Percentiles rank a stretch among this genome's conserved stretches.
phyloP scores from a whole-genome alignment of 176 grass and related monocot genomes.

The Juncus effusus region DNA sequence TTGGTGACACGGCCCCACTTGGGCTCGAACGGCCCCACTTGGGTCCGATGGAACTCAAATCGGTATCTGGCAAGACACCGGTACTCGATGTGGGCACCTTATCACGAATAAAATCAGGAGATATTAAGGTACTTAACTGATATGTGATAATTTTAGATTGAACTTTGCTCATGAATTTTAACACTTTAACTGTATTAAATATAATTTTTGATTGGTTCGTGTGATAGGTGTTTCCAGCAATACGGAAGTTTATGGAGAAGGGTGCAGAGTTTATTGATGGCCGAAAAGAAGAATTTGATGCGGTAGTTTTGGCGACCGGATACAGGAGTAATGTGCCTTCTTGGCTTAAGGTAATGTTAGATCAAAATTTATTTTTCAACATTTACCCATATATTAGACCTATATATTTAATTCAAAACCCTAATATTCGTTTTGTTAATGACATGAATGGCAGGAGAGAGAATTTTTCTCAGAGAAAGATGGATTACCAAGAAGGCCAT shows the following conservation, averaged over 20 bases:
- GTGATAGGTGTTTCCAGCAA: constrained; percentile 48
- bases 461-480: constrained; percentile 74
- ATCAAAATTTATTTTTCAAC: not conserved
- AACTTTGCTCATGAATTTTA: not conserved
- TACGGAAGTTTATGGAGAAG: constrained; percentile 41
- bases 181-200: not conserved
- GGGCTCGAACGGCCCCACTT: constrained; percentile 57
- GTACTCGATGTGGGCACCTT: constrained; percentile 87
- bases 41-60: constrained; percentile 69
- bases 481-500: constrained; percentile 60
- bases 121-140: constrained; percentile 46
- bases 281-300: constrained; percentile 48
- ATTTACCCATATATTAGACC: not conserved
- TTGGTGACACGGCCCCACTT: constrained; percentile 50
- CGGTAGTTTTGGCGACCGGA: constrained; percentile 69
- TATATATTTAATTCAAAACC: not conserved
- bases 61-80: constrained; percentile 59
- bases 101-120: constrained; percentile 63
- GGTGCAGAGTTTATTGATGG: constrained; percentile 66
- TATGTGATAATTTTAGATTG: not conserved
- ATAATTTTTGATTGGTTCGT: not conserved
- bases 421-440: not conserved
- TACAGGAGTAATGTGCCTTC: constrained; percentile 77
- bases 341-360: constrained; percentile 69
- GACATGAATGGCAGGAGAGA: constrained; percentile 41